Percentiles rank a stretch among this genome's conserved stretches.
Conservation (phyloP, 2,329 filamentous ascomycete species). For the Basipetospora chlamydospora region DNA sequence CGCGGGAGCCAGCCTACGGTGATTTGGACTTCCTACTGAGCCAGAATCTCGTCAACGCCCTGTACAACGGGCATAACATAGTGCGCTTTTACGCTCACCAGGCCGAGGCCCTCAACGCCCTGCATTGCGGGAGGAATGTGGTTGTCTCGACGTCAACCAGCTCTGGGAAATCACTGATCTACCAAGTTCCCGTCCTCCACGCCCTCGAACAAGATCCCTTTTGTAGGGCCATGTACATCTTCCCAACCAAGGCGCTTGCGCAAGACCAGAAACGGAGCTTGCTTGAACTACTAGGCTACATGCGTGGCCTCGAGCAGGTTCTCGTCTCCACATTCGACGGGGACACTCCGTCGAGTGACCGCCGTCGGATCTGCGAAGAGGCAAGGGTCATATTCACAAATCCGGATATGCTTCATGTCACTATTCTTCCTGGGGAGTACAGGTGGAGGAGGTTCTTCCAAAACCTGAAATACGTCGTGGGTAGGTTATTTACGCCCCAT, state of each 20-base stretch:
- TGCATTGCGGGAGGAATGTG: conserved; percentile 70
- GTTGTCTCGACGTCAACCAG: conserved; percentile 92
- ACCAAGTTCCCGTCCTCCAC: conserved; percentile 83
- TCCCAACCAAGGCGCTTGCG: conserved; percentile 89
- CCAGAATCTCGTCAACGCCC: conserved; percentile 83
- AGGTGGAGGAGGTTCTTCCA: conserved; percentile 79
- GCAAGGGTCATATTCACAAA: conserved; percentile 94
- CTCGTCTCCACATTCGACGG: conserved; percentile 92
- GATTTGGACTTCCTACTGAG: conserved; percentile 77
- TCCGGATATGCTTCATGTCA: conserved; percentile 93
- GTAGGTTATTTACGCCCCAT: no score
- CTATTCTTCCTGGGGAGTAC: conserved; percentile 82
- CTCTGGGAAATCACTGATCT: conserved; percentile 96
- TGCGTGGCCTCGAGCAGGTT: conserved; percentile 59
- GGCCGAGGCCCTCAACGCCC: conserved; percentile 78
- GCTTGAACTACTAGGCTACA: conserved; percentile 68
- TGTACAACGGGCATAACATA: conserved; percentile 86
- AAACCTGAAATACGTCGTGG: conserved; percentile 78
- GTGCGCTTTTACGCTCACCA: conserved; percentile 82
- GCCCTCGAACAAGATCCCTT: conserved; percentile 64
- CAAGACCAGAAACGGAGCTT: conserved; percentile 87
- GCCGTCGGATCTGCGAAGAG: conserved; percentile 71
- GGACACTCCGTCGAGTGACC: conserved; percentile 70
- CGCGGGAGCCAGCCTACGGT: conserved; percentile 67
- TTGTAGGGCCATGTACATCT: conserved; percentile 90